These are phyloP conservation scores for Aspergillus sclerotioniger DNA, from an alignment of 495 filamentous ascomycete species.

Conservation along the genomic window DNA sequence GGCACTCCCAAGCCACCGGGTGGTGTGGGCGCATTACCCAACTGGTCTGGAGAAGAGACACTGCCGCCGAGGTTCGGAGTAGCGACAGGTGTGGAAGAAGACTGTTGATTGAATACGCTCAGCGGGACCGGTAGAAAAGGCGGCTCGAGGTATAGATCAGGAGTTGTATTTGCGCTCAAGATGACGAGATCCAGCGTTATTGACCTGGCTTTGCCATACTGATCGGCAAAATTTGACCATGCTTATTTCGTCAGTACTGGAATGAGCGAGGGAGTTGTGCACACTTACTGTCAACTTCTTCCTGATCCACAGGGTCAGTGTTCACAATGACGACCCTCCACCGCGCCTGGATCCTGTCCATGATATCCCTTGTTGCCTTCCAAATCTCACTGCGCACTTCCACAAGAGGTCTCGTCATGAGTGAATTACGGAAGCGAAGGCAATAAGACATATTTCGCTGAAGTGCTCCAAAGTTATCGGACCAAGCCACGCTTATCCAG, in stretches of 20 bases:
- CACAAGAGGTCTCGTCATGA: conserved; percentile 51
- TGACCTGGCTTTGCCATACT: conserved; percentile 46
- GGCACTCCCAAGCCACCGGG: conserved; percentile 23
- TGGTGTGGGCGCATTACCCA: conserved; percentile 36
- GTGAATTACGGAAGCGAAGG: conserved; percentile 61
- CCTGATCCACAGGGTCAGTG: conserved; percentile 65
- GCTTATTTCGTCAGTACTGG: conserved; percentile 27
- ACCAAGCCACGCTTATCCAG: conserved; percentile 93
- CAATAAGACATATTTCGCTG: conserved; percentile 80
- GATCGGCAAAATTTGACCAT: conserved; percentile 45
- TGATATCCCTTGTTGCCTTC: conserved; percentile 75
- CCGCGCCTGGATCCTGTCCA: conserved; percentile 64
- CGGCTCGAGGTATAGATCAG: conserved; percentile 58
- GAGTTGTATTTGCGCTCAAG: conserved; percentile 62
- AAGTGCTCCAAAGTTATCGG: conserved; percentile 73
- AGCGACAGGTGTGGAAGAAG: conserved; percentile 40
- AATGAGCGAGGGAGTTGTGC: background rate
- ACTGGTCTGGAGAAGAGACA: conserved; percentile 46
- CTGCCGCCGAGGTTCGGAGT: conserved; percentile 47
- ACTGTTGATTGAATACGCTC: conserved; percentile 31
- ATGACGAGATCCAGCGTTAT: conserved; percentile 55
- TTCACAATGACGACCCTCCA: conserved; percentile 82
- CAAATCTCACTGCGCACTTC: conserved; percentile 80
- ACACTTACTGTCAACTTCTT: conserved; percentile 64
- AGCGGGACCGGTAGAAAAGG: conserved; percentile 31